These are phyloP conservation scores for Termitomyces sp. DNA, from an alignment of 768 basidiomycete genomes.

Conservation along the genomic window DNA sequence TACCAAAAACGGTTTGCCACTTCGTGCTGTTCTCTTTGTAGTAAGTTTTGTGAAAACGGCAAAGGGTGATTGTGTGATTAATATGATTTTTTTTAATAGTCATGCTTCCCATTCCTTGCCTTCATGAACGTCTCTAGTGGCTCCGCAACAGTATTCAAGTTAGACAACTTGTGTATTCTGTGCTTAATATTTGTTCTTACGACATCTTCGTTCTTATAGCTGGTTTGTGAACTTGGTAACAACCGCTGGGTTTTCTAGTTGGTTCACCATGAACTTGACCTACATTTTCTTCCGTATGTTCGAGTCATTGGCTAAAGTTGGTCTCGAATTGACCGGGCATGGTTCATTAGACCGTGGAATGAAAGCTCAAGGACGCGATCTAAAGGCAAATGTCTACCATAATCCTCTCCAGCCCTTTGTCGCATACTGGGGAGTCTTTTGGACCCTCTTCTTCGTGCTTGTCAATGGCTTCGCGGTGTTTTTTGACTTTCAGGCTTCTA, in stretches of 20 bases:
- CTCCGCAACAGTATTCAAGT: conserved; percentile 53
- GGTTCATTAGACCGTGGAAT: conserved; percentile 46
- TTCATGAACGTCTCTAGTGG: conserved; percentile 65
- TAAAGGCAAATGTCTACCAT: conserved; percentile 56
- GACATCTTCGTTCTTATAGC: conserved; percentile 19
- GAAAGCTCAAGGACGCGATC: conserved; percentile 58
- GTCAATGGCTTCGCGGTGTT: conserved; percentile 53
- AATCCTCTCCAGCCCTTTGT: conserved; percentile 61
- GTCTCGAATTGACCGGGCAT: background rate
- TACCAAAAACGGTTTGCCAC: conserved; percentile 43
- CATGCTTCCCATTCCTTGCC: conserved; percentile 40
- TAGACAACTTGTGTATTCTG: background rate
- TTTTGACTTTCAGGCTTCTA: conserved; percentile 51
- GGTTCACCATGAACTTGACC: conserved; percentile 65
- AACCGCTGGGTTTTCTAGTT: conserved; percentile 62
- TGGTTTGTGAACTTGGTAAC: conserved; percentile 71
- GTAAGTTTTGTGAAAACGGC: conserved; percentile 18
- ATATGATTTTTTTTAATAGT: conserved; percentile 7
- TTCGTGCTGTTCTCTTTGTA: conserved; percentile 28
- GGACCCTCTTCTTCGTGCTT: conserved; percentile 55
- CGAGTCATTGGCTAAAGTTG: background rate
- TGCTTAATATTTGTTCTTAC: background rate
- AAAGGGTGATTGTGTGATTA: background rate
- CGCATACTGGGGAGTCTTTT: conserved; percentile 64
- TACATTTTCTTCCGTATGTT: conserved; percentile 65